phyloP scores from a whole-genome alignment of 495 filamentous ascomycete genomes.

The Apodospora peruviana region DNA sequence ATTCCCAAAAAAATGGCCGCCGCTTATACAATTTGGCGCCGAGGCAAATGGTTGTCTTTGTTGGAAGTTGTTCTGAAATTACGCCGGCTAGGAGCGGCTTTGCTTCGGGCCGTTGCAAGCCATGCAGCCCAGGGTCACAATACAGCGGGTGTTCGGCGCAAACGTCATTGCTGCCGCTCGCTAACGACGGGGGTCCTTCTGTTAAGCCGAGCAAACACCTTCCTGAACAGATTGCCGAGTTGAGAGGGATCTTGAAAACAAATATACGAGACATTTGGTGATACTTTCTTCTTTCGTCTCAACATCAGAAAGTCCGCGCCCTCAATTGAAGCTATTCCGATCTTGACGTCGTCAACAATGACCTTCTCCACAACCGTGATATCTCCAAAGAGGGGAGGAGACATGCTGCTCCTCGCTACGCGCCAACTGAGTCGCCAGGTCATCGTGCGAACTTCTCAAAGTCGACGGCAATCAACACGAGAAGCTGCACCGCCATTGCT shows the following conservation, averaged over 20 bases:
- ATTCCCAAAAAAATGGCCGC: too few species aligned
- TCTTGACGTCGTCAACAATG: slow-evolving; percentile 30
- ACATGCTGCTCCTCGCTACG: slow-evolving; percentile 23
- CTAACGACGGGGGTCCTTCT: too few species aligned
- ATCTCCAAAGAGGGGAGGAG: slow-evolving; percentile 25
- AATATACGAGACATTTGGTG: not conserved
- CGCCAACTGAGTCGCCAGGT: slow-evolving; percentile 37
- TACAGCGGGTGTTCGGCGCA: too few species aligned
- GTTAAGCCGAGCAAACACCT: not conserved
- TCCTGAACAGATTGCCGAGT: not conserved
- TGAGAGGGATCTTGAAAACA: not conserved
- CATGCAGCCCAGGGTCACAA: not conserved
- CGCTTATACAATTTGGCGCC: too few species aligned
- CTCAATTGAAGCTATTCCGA: not conserved
- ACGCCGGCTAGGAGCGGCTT: slow-evolving; percentile 33
- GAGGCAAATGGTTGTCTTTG: too few species aligned
- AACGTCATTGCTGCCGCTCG: too few species aligned
- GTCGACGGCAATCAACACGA: not conserved
- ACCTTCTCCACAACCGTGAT: too few species aligned
- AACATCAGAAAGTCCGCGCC: not conserved
- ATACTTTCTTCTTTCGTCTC: not conserved
- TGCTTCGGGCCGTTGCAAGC: slow-evolving; percentile 23
- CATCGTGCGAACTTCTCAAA: not conserved
- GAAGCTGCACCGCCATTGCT: not conserved
- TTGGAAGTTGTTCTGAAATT: too few species aligned